These are phyloP conservation scores for Ilex paraguariensis DNA, from an alignment of 305 asterid genomes.

Conservation along the genomic window DNA sequence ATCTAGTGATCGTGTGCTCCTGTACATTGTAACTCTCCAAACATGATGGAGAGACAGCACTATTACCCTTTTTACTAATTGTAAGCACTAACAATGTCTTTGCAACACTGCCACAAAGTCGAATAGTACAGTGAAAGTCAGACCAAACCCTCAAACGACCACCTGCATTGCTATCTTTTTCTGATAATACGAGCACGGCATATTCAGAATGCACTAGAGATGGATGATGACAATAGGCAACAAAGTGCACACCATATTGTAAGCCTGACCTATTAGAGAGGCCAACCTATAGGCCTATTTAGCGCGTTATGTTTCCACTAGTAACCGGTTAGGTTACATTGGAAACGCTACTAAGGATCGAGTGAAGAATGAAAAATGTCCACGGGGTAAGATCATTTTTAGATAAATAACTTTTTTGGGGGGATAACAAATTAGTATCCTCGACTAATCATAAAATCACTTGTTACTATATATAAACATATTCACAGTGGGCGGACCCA, in stretches of 20 bases:
- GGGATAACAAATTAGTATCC: too few species aligned
- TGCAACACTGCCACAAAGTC: conserved; percentile 81
- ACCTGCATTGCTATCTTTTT: conserved; percentile 20
- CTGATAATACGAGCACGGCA: conserved; percentile 59
- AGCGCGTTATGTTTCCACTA: too few species aligned
- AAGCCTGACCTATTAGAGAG: conserved; percentile 32
- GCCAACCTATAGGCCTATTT: too few species aligned
- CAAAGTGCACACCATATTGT: conserved; percentile 82
- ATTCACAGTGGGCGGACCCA: too few species aligned
- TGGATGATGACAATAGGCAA: conserved; percentile 75
- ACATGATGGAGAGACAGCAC: conserved; percentile 21
- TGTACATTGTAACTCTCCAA: conserved; percentile 39
- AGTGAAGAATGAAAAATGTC: too few species aligned
- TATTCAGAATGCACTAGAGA: conserved; percentile 69
- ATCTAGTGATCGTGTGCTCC: conserved; percentile 57
- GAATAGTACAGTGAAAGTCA: conserved; percentile 66
- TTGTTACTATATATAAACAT: too few species aligned
- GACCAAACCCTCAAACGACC: conserved; percentile 79
- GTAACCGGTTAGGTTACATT: too few species aligned
- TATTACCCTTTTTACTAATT: conserved; percentile 21
- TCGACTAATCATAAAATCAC: too few species aligned
- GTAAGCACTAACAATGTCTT: conserved; percentile 61
- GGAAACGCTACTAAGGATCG: too few species aligned
- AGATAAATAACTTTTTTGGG: too few species aligned
- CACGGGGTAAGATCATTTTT: too few species aligned